These are phyloP conservation scores for Irpex lacteus DNA, from an alignment of 1,284 basidiomycete genomes.

Conservation along the genomic window DNA sequence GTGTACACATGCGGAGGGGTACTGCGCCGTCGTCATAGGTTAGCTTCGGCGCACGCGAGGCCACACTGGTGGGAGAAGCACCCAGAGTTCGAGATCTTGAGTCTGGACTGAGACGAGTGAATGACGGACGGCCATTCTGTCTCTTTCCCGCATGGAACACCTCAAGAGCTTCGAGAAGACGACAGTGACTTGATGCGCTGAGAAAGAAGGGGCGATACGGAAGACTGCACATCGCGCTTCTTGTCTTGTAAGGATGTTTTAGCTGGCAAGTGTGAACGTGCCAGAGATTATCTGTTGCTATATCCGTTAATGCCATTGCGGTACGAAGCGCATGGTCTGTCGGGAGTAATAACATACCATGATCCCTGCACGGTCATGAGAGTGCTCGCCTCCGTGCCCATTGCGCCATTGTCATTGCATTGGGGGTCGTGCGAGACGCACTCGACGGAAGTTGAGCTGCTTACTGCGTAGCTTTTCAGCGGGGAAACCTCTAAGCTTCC, in stretches of 20 bases:
- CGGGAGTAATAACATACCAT: not conserved
- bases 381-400: not conserved
- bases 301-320: not conserved
- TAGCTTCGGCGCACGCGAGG: not conserved
- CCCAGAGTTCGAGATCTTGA: not conserved
- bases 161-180: not conserved
- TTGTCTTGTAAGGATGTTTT: not conserved
- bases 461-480: not conserved
- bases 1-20: not conserved
- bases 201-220: not conserved
- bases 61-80: not conserved
- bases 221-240: not conserved
- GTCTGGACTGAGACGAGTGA: not conserved
- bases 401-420: not conserved
- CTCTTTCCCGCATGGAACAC: not conserved
- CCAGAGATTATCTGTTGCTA: not conserved
- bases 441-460: not conserved
- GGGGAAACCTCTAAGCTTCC: not conserved
- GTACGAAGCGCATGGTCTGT: not conserved
- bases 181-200: not conserved
- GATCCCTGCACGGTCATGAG: not conserved
- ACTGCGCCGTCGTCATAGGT: not conserved
- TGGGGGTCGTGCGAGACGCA: not conserved
- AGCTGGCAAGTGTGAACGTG: not conserved
- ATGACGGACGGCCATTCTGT: not conserved